Conservation (phyloP, 2,329 filamentous ascomycete genomes). For the Fonsecaea erecta region DNA sequence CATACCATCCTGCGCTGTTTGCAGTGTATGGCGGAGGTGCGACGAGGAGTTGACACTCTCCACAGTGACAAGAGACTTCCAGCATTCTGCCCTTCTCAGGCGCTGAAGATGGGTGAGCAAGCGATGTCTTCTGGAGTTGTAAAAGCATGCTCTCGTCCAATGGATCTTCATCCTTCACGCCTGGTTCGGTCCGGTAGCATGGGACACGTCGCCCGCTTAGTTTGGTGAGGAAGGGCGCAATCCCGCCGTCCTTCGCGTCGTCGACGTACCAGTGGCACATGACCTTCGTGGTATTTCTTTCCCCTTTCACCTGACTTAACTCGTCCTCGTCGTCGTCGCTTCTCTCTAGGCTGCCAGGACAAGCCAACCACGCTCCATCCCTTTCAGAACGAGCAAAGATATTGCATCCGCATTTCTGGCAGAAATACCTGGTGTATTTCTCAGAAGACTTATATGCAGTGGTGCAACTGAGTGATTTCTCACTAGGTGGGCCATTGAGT, state of each 20-base stretch:
- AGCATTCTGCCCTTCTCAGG: slow-evolving; percentile 15
- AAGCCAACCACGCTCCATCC: slow-evolving; percentile 26
- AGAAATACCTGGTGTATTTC: slow-evolving; percentile 40
- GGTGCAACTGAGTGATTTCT: slow-evolving; percentile 40
- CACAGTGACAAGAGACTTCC: slow-evolving; percentile 42
- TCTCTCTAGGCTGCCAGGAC: slow-evolving; percentile 27
- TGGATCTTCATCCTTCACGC: not conserved
- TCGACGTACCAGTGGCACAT: slow-evolving; percentile 25
- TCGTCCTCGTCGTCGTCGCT: slow-evolving; percentile 16
- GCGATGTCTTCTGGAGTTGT: slow-evolving; percentile 4
- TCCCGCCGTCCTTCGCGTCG: slow-evolving; percentile 32
- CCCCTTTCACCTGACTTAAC: not conserved
- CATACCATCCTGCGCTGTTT: slow-evolving; percentile 53
- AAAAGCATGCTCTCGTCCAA: slow-evolving; percentile 16
- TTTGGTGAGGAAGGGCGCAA: slow-evolving; percentile 25
- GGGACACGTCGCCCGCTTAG: slow-evolving; percentile 21
- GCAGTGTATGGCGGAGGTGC: slow-evolving; percentile 55
- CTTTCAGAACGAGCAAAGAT: slow-evolving; percentile 19
- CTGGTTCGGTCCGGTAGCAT: slow-evolving; percentile 20
- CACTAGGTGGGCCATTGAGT: slow-evolving; percentile 29
- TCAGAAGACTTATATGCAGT: slow-evolving; percentile 46
- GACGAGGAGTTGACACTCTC: slow-evolving; percentile 61
- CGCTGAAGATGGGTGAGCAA: not conserved
- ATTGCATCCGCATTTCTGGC: slow-evolving; percentile 47
- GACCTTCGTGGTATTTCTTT: slow-evolving; percentile 21